These are phyloP conservation scores for Metschnikowia gelsemii DNA, from an alignment of 805 yeast species.

Conservation along the genomic window DNA sequence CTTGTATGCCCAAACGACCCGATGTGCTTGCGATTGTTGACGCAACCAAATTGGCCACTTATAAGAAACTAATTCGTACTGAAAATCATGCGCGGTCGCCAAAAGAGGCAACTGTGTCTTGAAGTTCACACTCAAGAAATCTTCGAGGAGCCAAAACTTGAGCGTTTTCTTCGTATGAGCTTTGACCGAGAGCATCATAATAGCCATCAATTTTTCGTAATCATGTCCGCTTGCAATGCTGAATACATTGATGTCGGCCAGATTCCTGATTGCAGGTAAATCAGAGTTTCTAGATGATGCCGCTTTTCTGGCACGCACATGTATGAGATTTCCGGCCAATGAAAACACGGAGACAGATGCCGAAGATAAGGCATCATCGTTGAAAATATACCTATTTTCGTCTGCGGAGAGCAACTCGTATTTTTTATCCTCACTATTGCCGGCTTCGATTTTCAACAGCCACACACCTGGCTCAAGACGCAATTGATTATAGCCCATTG, in stretches of 20 bases:
- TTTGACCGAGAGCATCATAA: constrained; percentile 81
- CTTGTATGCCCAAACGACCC: constrained; percentile 87
- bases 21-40: constrained; percentile 70
- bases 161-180: constrained; percentile 55
- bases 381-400: constrained; percentile 40
- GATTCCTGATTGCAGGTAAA: constrained; percentile 8
- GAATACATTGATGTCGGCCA: constrained; percentile 66
- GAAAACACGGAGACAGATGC: constrained; percentile 37
- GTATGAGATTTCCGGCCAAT: constrained; percentile 24
- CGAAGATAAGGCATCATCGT: constrained; percentile 23
- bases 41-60: constrained; percentile 94
- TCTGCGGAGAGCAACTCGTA: constrained; percentile 39
- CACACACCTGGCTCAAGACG: constrained; percentile 71
- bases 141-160: constrained; percentile 85
- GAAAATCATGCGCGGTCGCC: constrained; percentile 58
- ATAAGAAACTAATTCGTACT: constrained; percentile 76
- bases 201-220: constrained; percentile 69
- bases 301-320: constrained; percentile 6
- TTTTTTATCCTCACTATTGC: constrained; percentile 15
- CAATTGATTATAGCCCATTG: constrained; percentile 82
- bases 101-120: constrained; percentile 57
- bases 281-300: constrained; percentile 10
- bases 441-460: constrained; percentile 49
- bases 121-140: constrained; percentile 72
- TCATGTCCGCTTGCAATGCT: constrained; percentile 80